Conservation (phyloP, 257 asterid genomes). For the Solanum virginianum region DNA sequence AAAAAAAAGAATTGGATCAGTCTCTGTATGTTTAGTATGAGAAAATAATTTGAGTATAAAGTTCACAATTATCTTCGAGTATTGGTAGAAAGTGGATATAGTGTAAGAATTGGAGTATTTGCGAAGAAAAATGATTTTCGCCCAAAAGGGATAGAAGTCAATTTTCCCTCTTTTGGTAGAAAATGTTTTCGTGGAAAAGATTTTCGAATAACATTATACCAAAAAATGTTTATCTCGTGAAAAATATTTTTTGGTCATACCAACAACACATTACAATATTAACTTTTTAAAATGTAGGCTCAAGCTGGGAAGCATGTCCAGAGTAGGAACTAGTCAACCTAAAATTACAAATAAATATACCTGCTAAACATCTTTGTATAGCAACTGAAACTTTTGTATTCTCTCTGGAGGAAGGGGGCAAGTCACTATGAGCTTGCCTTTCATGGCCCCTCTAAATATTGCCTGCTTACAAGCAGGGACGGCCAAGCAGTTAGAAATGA, state of each 20-base stretch:
- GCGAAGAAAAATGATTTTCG: not conserved
- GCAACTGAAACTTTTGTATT: slow-evolving; percentile 73
- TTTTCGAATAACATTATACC: not conserved
- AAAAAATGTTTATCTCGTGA: not conserved
- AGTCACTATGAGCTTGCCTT: slow-evolving; percentile 74
- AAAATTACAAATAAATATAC: not conserved
- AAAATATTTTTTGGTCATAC: not conserved
- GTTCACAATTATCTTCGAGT: not conserved
- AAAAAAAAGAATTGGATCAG: not conserved
- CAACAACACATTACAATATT: not conserved
- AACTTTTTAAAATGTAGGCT: not conserved
- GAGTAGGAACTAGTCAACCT: not conserved
- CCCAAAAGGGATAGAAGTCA: not conserved
- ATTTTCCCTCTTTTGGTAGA: not conserved
- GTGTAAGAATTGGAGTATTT: not conserved
- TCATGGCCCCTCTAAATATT: slow-evolving; percentile 87
- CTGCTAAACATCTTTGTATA: slow-evolving; percentile 66
- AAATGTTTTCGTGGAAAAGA: not conserved
- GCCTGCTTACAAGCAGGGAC: slow-evolving; percentile 38
- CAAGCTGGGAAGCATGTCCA: not conserved
- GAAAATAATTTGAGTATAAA: not conserved
- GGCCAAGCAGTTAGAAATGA: not conserved
- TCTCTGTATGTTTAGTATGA: not conserved
- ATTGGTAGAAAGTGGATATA: not conserved
- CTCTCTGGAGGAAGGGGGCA: slow-evolving; percentile 88